These are phyloP conservation scores for Aspergillus tubingensis DNA, from an alignment of 2,329 filamentous ascomycete genomes.

Conservation along the genomic window DNA sequence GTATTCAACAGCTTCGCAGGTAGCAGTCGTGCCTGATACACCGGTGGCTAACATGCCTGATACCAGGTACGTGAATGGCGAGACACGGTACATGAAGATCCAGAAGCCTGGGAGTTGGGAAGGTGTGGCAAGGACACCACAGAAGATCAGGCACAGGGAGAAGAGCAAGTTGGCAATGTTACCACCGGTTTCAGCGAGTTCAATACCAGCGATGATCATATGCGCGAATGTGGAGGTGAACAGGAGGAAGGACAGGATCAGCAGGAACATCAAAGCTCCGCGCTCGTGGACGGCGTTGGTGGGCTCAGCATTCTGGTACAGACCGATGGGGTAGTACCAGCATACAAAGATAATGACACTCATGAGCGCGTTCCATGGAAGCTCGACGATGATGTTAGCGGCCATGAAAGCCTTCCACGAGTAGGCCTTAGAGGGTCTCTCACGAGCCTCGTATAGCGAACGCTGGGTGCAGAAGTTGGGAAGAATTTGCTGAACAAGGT, in stretches of 20 bases:
- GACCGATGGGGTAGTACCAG: slow-evolving; percentile 67
- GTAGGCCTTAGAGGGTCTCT: slow-evolving; percentile 68
- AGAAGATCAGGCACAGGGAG: slow-evolving; percentile 62
- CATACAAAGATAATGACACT: slow-evolving; percentile 64
- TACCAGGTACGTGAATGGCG: slow-evolving; percentile 65
- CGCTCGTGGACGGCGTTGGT: slow-evolving; percentile 51
- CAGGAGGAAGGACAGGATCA: slow-evolving; percentile 67
- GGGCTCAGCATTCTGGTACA: slow-evolving; percentile 46
- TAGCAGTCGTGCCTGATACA: slow-evolving; percentile 32
- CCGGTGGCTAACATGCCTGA: slow-evolving; percentile 47
- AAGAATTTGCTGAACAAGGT: slow-evolving; percentile 56
- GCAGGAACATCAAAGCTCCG: slow-evolving; percentile 66
- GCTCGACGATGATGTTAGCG: slow-evolving; percentile 70
- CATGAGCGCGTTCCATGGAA: slow-evolving; percentile 66
- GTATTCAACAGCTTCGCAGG: slow-evolving; percentile 35
- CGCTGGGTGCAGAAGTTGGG: slow-evolving; percentile 61
- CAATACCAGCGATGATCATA: slow-evolving; percentile 71
- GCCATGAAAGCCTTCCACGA: slow-evolving; percentile 73
- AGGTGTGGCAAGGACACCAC: slow-evolving; percentile 55
- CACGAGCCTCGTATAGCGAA: slow-evolving; percentile 61
- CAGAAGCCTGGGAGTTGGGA: slow-evolving; percentile 68
- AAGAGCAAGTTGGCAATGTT: slow-evolving; percentile 63
- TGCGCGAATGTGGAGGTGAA: slow-evolving; percentile 73
- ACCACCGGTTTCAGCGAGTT: slow-evolving; percentile 67
- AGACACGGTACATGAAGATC: slow-evolving; percentile 75